These are phyloP conservation scores for Platanthera guangdongensis DNA, from an alignment of 106 monocot species.

Conservation along the genomic window DNA sequence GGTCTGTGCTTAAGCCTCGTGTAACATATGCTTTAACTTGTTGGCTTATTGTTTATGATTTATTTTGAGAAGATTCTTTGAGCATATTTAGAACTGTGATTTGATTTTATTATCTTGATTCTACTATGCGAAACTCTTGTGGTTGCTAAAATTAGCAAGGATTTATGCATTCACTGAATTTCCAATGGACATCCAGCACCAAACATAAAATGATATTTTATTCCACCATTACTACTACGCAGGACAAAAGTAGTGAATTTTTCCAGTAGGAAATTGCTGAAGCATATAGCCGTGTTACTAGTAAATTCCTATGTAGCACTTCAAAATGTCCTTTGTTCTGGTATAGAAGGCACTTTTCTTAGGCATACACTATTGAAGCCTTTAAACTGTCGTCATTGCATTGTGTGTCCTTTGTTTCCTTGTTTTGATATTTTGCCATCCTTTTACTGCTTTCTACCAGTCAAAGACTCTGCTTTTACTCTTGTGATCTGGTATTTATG, in stretches of 20 bases:
- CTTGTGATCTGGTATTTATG: neutral
- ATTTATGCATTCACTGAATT: neutral
- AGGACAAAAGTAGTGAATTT: neutral
- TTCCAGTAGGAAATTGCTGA: neutral
- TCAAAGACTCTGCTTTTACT: neutral
- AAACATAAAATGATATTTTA: neutral
- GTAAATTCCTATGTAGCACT: neutral
- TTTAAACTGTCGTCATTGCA: neutral
- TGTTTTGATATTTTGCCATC: neutral
- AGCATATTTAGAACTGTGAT: neutral
- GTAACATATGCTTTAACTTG: neutral
- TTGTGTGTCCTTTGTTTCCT: neutral
- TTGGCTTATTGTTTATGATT: neutral
- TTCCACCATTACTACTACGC: neutral
- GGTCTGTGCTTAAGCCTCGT: neutral
- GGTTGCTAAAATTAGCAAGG: neutral
- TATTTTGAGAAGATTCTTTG: neutral
- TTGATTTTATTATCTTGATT: neutral
- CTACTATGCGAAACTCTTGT: neutral
- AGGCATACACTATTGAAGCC: neutral
- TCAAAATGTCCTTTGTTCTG: neutral
- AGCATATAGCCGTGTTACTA: neutral
- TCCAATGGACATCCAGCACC: neutral
- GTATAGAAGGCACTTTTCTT: neutral
- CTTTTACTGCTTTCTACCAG: neutral